Conservation (phyloP, 1,139 yeast genomes). For the Geotrichum europaeum region DNA sequence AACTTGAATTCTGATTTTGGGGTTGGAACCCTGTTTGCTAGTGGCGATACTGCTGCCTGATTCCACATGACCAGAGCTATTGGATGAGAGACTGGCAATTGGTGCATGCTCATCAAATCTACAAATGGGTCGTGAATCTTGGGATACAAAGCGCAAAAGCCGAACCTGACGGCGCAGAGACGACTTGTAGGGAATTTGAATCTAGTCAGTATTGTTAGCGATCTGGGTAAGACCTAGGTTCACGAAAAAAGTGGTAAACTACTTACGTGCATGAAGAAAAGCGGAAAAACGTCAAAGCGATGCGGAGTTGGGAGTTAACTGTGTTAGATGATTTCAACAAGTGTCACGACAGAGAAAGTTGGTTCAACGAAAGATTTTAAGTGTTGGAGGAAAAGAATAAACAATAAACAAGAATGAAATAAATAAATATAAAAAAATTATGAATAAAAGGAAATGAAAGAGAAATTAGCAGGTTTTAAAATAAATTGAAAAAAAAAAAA, state of each 20-base stretch:
- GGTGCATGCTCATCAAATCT: background rate
- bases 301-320: background rate
- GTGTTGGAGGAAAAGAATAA: no score
- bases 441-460: background rate
- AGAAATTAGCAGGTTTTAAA: background rate
- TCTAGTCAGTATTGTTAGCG: background rate
- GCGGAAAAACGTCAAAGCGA: background rate
- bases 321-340: background rate
- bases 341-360: background rate
- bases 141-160: background rate
- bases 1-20: background rate
- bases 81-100: background rate
- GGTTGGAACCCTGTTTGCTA: background rate
- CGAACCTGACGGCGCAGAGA: background rate
- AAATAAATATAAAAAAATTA: background rate
- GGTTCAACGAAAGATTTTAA: background rate
- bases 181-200: background rate
- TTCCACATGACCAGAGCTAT: background rate
- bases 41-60: background rate
- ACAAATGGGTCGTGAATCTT: background rate
- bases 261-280: background rate
- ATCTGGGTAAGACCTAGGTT: background rate
- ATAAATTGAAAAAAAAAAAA: background rate
- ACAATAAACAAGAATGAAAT: no score
- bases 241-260: background rate